Evolutionary conservation across 2,329 filamentous ascomycete genomes (phyloP), one percentile per base, ranked within the genome.

Genomic region (Seiridium cupressi): DNA sequence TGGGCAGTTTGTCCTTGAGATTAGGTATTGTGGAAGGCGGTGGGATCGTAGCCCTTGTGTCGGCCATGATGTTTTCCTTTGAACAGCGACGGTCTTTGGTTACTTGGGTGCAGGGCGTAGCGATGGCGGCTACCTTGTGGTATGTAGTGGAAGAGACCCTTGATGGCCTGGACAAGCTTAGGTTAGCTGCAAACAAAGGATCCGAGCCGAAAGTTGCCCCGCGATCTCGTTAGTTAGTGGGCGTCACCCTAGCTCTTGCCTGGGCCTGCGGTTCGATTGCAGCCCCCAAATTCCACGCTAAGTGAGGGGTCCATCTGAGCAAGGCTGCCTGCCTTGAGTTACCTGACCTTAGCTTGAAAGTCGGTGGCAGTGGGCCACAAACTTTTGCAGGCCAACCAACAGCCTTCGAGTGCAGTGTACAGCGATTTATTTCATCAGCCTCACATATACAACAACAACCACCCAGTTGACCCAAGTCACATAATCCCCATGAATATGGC

Each of bases 1-100:
- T 90, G 38, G 89, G 89, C 47, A 91, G 82, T 62, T 79, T 81
- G 68, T 84, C 77, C 68, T 81, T 84, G 35, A 86, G 76, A 67
- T 81, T 79, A 13, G 82, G 79, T 40, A 81, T 77, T 36, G 64
- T 66, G 26, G 63, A 63, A 4, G 61, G 64, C 2, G 58, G 65
- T 26, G 61, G 57, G 48, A 58, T 26, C 4, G 60, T 56, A 38
- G 68, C 59, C 42, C 63, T 62, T 54, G 67, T 61, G 32, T 62
- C 66, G 49, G 64, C 63, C 66, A 70, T 70, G 34, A 51, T 61
- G 36, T 18, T 49, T 38, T 38, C 32, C 35, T 35, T 53, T 53
- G 32, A 36, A 49, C 47, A 3, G 47, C 26, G 26, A 49, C 9
- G 26, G 26, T 32, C 35, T 11, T 49, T 26, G 13, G 26, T 32